Conservation (phyloP, 495 filamentous ascomycete genomes). For the Beverwykella pulmonaria region DNA sequence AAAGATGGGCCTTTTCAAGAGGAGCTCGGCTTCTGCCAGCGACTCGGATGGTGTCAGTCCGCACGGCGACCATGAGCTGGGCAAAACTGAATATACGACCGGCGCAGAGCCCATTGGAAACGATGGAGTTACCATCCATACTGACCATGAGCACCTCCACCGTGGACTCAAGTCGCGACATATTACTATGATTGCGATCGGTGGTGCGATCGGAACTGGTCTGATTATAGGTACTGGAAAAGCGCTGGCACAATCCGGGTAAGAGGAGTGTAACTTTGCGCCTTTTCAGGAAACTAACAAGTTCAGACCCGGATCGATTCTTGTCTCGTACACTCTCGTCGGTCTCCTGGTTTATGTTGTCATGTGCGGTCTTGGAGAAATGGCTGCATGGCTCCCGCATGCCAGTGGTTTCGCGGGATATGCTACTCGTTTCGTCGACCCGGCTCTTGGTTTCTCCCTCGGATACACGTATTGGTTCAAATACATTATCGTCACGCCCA, state of each 20-base stretch:
- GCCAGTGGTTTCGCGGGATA: slow-evolving; percentile 62
- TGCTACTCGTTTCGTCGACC: slow-evolving; percentile 63
- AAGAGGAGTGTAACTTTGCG: slow-evolving; percentile 3
- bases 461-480: slow-evolving; percentile 59
- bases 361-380: slow-evolving; percentile 65
- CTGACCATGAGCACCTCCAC: slow-evolving; percentile 49
- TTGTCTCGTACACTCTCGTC: slow-evolving; percentile 67
- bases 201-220: slow-evolving; percentile 79
- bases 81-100: slow-evolving; percentile 23
- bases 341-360: slow-evolving; percentile 64
- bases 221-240: slow-evolving; percentile 64
- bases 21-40: slow-evolving; percentile 18
- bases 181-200: slow-evolving; percentile 83
- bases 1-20: slow-evolving; percentile 37
- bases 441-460: slow-evolving; percentile 64
- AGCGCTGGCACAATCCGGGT: slow-evolving; percentile 64
- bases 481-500: slow-evolving; percentile 76
- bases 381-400: slow-evolving; percentile 63
- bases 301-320: slow-evolving; percentile 62
- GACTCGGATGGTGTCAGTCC: slow-evolving; percentile 25
- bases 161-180: slow-evolving; percentile 67
- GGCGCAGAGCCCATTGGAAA: not conserved
- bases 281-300: slow-evolving; percentile 1
- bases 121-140: slow-evolving; percentile 27
- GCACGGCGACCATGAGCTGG: slow-evolving; percentile 20